phyloP scores from a whole-genome alignment of 495 filamentous ascomycete species.

The Cercophora sp. region DNA sequence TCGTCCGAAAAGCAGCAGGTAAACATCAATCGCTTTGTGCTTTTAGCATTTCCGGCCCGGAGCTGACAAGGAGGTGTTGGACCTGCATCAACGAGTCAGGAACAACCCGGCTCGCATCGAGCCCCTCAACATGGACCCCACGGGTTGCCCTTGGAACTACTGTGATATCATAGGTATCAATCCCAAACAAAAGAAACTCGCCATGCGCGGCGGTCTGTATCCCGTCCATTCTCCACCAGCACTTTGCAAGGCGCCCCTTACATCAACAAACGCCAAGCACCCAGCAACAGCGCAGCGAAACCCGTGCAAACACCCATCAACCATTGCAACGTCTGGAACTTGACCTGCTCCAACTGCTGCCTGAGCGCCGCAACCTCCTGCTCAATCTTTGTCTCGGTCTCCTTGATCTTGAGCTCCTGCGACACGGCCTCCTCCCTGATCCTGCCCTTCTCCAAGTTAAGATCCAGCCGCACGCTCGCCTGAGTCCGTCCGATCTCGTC shows the following conservation, averaged over 20 bases:
- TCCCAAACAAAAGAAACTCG: neutral
- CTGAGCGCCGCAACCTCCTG: constrained; percentile 89
- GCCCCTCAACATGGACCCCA: no score
- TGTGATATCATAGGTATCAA: neutral
- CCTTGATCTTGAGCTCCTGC: constrained; percentile 97
- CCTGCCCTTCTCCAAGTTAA: constrained; percentile 95
- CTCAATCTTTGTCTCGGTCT: constrained; percentile 97
- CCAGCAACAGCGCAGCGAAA: constrained; percentile 87
- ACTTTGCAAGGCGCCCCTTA: constrained; percentile 18
- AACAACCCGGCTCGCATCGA: no score
- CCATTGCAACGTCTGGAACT: constrained; percentile 97
- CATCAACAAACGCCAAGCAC: constrained; percentile 90
- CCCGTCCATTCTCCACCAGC: neutral
- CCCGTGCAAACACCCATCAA: constrained; percentile 93
- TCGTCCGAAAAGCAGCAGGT: no score
- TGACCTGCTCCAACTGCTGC: constrained; percentile 92
- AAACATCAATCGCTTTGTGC: no score
- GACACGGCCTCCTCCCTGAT: constrained; percentile 96
- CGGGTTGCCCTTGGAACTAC: no score
- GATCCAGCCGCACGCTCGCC: constrained; percentile 81
- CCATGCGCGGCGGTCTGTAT: neutral
- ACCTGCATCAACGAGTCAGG: no score
- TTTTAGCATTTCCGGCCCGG: no score
- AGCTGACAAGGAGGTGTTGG: no score
- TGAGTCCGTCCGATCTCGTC: constrained; percentile 95